Evolutionary conservation across 2,329 filamentous ascomycete genomes (phyloP), one percentile per base, ranked within the genome.

Genomic region (Periconia sp.): DNA sequence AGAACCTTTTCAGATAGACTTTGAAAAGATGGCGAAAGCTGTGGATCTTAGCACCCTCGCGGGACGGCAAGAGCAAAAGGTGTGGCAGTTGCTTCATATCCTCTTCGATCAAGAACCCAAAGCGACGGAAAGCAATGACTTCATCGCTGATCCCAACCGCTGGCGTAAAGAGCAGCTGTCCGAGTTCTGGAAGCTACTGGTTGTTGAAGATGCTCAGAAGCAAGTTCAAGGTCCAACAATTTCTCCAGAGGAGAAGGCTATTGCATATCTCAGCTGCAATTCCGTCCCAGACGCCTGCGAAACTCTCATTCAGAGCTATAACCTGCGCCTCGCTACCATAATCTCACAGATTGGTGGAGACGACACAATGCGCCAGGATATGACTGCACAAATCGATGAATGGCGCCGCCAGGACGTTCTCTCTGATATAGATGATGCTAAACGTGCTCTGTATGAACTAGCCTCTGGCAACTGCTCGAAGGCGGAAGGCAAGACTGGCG

Each of bases 361-460:
- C 65, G 79, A 61, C 11, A 79, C 79, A 2, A 85, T 87, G 51
- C 89, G 87, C 66, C 84, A 84, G 56, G 88, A 93, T 57, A 90
- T 97, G 77, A 81, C 81, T 20, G 82, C 86, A 52, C 94, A 99
- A 71, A 82, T 99, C 49, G 85, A 87, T 55, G 86, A 89, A 47
- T 99, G 94, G 94, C 85, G 87, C 35, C 84, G 90, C 27, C 85
- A 90, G 35, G 91, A 92, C 66, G 85, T 93, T 45, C 83, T 96
- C 17, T 90, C 91, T 1, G 95, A 99, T 71, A 92, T 99, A 74
- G 86, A 85, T 15, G 88, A 94, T 60, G 81, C 91, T 1, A 85
- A 96, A 43, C 88, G 94, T 50, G 88, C 92, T 9, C 80, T 99
- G 33, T 99, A 97, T 70, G 91, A 96, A 72, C 82, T 99, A 27